These are phyloP conservation scores for Epichloe uncinata DNA, from an alignment of 2,329 filamentous ascomycete species.

Conservation along the genomic window DNA sequence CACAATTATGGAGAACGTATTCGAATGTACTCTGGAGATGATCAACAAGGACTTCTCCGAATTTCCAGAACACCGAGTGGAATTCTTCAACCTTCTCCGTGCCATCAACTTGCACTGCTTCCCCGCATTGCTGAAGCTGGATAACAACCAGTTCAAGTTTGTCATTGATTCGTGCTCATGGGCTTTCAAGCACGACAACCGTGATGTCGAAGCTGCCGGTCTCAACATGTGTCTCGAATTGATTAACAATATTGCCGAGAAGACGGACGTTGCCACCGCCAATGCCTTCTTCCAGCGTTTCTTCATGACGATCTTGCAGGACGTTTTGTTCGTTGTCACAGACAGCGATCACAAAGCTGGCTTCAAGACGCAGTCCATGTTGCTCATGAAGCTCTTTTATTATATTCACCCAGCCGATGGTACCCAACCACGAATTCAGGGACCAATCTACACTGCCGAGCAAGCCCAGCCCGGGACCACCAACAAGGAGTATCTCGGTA, in stretches of 20 bases:
- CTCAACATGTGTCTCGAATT: conserved; percentile 97
- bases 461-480: conserved; percentile 71
- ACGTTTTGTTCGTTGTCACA: conserved; percentile 95
- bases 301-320: conserved; percentile 88
- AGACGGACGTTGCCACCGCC: conserved; percentile 72
- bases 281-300: conserved; percentile 98
- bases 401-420: conserved; percentile 66
- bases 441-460: conserved; percentile 76
- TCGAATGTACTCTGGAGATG: conserved; percentile 97
- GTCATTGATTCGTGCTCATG: conserved; percentile 99
- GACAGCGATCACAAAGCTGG: conserved; percentile 98
- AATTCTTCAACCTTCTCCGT: conserved; percentile 94
- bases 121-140: conserved; percentile 82
- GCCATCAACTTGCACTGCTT: conserved; percentile 98
- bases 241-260: conserved; percentile 93
- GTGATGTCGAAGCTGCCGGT: conserved; percentile 90
- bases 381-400: conserved; percentile 92
- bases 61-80: conserved; percentile 96
- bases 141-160: conserved; percentile 96
- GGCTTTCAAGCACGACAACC: conserved; percentile 99
- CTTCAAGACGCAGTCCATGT: conserved; percentile 93
- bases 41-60: conserved; percentile 99
- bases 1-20: conserved; percentile 95
- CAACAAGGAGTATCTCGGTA: conserved; percentile 82
- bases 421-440: conserved; percentile 69